Conservation (phyloP, 768 basidiomycete genomes). For the Suillus subluteus region DNA sequence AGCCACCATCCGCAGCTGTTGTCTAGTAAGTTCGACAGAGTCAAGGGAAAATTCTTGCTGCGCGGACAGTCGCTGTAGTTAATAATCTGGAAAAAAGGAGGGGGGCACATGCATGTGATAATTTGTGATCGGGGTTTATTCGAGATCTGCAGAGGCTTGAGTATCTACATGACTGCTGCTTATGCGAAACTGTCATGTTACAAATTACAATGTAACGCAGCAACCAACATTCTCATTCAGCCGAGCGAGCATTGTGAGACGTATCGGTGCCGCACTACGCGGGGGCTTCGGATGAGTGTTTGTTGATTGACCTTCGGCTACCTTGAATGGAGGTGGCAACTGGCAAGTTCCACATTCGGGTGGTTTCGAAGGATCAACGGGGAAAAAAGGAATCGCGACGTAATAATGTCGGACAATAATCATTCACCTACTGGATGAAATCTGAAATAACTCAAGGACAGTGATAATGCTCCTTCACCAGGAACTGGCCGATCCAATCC, state of each 20-base stretch:
- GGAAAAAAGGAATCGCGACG: background rate
- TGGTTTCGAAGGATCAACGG: background rate
- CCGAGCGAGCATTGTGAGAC: background rate
- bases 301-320: background rate
- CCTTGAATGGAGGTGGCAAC: too few relatives aligned
- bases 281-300: background rate
- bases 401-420: background rate
- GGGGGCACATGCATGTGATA: background rate
- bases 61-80: background rate
- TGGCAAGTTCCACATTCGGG: too few relatives aligned
- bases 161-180: background rate
- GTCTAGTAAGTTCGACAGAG: background rate
- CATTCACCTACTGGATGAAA: background rate
- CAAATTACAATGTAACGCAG: background rate
- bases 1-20: background rate
- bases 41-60: background rate
- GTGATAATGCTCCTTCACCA: too few relatives aligned
- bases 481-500: background rate
- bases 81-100: background rate
- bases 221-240: background rate
- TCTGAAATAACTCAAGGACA: background rate
- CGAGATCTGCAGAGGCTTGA: background rate
- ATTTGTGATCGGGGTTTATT: background rate
- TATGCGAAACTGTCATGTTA: background rate
- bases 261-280: background rate